Evolutionary conservation across 2,329 filamentous ascomycete genomes (phyloP).

Genomic region (Uncinocarpus reesii): DNA sequence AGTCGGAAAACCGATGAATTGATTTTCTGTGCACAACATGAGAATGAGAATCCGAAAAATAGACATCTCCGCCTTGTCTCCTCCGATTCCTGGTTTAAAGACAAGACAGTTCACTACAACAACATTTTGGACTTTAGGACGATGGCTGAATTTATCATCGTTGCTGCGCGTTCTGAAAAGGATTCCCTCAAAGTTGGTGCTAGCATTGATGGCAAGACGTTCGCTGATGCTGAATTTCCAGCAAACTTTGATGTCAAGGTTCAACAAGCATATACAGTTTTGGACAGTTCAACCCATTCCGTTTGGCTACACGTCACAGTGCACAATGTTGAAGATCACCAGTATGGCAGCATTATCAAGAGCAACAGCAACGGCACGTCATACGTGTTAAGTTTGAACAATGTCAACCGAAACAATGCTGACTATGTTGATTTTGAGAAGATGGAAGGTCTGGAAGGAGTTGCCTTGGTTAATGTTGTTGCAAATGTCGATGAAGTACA

Average conservation of each 20-base stretch:
- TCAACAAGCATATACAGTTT: constrained; percentile 77
- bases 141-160: constrained; percentile 93
- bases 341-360: constrained; percentile 85
- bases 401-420: constrained; percentile 65
- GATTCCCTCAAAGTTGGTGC: constrained; percentile 64
- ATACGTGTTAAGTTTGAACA: constrained; percentile 71
- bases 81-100: constrained; percentile 66
- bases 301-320: constrained; percentile 89
- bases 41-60: constrained; percentile 51
- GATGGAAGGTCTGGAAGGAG: constrained; percentile 82
- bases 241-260: constrained; percentile 68
- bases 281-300: constrained; percentile 89
- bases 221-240: constrained; percentile 77
- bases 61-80: constrained; percentile 61
- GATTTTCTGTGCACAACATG: constrained; percentile 53
- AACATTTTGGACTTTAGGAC: constrained; percentile 79
- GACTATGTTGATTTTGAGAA: constrained; percentile 95
- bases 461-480: constrained; percentile 77
- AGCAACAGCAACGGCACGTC: constrained; percentile 97
- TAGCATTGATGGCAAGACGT: constrained; percentile 73
- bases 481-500: constrained; percentile 58
- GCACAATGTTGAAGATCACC: constrained; percentile 51
- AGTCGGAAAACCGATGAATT: constrained; percentile 50
- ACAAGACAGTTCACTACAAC: constrained; percentile 52
- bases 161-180: constrained; percentile 58